phyloP scores from a whole-genome alignment of 2,329 filamentous ascomycete species.

The Epichloe festucae region DNA sequence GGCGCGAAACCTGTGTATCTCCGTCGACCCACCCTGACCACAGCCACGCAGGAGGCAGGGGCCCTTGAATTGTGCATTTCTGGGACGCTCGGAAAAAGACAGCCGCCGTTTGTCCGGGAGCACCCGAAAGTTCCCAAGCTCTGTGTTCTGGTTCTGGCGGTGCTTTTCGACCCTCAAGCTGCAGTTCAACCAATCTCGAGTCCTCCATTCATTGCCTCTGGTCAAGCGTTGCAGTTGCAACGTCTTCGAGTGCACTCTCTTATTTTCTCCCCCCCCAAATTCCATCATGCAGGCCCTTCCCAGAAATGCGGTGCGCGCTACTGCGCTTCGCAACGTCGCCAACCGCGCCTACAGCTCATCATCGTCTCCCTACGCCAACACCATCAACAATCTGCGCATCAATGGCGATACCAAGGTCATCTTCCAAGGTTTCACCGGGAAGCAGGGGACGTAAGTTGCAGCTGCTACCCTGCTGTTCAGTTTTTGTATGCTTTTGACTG shows the following conservation, averaged over 20 bases:
- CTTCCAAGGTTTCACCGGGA: conserved; percentile 95
- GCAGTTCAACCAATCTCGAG: conserved; percentile 7
- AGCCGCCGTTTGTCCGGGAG: conserved; percentile 11
- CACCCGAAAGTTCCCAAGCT: conserved; percentile 9
- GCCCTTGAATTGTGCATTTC: not conserved
- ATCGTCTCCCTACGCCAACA: conserved; percentile 56
- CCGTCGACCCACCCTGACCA: too few species aligned
- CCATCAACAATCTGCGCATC: conserved; percentile 80
- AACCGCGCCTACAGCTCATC: conserved; percentile 51
- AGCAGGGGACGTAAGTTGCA: conserved; percentile 74
- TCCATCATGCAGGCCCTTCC: conserved; percentile 73
- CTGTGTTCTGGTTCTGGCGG: conserved; percentile 3
- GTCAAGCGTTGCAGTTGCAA: conserved; percentile 11
- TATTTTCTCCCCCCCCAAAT: conserved; percentile 7
- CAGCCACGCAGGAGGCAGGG: not conserved
- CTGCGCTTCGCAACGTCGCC: conserved; percentile 50
- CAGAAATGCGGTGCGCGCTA: conserved; percentile 54
- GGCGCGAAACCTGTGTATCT: too few species aligned
- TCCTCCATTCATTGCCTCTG: conserved; percentile 11
- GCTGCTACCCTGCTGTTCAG: not conserved
- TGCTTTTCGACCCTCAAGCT: conserved; percentile 9
- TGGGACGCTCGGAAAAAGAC: conserved; percentile 12
- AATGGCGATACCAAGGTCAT: conserved; percentile 87
- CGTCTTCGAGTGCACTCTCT: conserved; percentile 2
- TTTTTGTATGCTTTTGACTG: conserved; percentile 3